Conservation (phyloP, 768 basidiomycete genomes). For the Boletus coccyginus region DNA sequence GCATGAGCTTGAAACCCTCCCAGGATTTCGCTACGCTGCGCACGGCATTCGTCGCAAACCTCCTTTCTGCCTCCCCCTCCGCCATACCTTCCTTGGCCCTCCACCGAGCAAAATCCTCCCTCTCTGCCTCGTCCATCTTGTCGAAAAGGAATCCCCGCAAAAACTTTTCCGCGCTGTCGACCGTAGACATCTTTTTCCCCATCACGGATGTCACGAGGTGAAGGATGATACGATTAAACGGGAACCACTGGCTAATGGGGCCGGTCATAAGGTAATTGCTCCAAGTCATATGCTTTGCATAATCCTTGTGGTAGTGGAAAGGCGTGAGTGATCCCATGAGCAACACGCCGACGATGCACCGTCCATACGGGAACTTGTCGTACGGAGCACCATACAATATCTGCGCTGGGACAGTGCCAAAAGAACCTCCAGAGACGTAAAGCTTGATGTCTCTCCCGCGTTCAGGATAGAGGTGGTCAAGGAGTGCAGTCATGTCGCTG, state of each 20-base stretch:
- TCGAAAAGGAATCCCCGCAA: constrained; percentile 38
- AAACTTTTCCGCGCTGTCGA: constrained; percentile 41
- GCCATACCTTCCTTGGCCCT: constrained; percentile 36
- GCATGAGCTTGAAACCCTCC: constrained; percentile 48
- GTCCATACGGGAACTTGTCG: constrained; percentile 50
- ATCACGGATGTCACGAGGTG: constrained; percentile 36
- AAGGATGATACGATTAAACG: constrained; percentile 37
- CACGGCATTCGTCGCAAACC: constrained; percentile 40
- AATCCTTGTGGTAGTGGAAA: constrained; percentile 43
- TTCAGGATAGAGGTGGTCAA: constrained; percentile 50
- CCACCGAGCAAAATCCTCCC: constrained; percentile 37
- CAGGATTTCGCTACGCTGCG: constrained; percentile 49
- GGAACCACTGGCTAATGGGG: constrained; percentile 41
- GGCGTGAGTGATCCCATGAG: constrained; percentile 49
- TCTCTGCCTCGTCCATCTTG: constrained; percentile 39
- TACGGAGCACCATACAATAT: constrained; percentile 53
- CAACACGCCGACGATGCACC: constrained; percentile 45
- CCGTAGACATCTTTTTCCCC: constrained; percentile 35
- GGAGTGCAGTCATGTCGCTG: constrained; percentile 43
- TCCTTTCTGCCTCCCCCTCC: constrained; percentile 43
- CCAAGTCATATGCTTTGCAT: constrained; percentile 46
- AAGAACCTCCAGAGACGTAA: constrained; percentile 53
- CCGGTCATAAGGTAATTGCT: constrained; percentile 45
- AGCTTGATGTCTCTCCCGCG: constrained; percentile 37
- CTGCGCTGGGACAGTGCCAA: constrained; percentile 54